These are phyloP conservation scores for Paramyrothecium sp. DNA, from an alignment of 2,329 filamentous ascomycete genomes.

Conservation along the genomic window DNA sequence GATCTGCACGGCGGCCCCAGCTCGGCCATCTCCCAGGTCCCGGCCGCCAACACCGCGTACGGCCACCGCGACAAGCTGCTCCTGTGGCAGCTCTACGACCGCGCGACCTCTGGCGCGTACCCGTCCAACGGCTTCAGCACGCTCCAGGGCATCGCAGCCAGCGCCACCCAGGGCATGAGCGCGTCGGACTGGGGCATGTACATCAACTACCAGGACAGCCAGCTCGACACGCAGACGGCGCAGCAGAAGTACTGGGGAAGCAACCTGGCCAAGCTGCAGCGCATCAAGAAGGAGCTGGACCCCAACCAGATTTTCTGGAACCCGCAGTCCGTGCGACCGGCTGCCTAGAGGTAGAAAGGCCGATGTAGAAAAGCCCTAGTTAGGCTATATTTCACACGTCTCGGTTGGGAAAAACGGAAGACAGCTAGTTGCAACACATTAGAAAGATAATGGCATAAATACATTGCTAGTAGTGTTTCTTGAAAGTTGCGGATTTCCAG, in stretches of 20 bases:
- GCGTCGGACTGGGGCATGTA: conserved; percentile 36
- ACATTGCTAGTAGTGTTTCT: no score
- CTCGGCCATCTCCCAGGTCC: conserved; percentile 30
- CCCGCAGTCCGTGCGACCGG: conserved; percentile 23
- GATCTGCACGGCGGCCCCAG: conserved; percentile 31
- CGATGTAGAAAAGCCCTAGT: no score
- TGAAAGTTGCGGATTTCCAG: no score
- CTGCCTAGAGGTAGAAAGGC: no score
- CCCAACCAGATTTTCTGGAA: conserved; percentile 38
- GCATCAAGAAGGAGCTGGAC: conserved; percentile 33
- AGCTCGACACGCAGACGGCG: conserved; percentile 28
- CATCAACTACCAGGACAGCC: conserved; percentile 38
- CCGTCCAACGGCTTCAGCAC: conserved; percentile 30
- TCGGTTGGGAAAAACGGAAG: no score
- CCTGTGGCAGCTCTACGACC: conserved; percentile 49
- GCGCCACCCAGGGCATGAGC: conserved; percentile 23
- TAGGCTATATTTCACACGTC: no score
- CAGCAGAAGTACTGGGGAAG: conserved; percentile 33
- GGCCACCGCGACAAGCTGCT: conserved; percentile 43
- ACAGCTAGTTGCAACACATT: no score
- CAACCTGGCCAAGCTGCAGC: conserved; percentile 28
- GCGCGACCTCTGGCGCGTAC: conserved; percentile 21
- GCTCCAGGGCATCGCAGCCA: conserved; percentile 30
- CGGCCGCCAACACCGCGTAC: conserved; percentile 29
- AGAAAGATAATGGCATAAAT: no score